These are phyloP conservation scores for Annona cherimola DNA, from an alignment of 164 flowering plant species.

Conservation along the genomic window DNA sequence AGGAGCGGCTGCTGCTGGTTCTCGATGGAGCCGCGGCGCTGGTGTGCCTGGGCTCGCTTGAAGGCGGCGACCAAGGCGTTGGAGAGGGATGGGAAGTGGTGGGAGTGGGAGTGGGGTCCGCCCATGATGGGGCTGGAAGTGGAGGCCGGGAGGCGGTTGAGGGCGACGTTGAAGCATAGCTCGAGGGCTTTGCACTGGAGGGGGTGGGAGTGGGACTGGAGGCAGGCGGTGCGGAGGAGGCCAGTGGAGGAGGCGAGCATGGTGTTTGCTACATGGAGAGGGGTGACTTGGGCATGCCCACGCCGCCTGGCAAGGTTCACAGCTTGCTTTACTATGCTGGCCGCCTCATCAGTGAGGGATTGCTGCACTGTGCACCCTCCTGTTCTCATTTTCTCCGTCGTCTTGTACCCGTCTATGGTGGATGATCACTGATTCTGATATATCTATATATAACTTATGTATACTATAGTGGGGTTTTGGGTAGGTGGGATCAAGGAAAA, in stretches of 20 bases:
- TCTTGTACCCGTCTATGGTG: background rate
- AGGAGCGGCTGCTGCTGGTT: conserved; percentile 81
- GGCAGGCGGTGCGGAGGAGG: conserved; percentile 74
- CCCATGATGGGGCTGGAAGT: conserved; percentile 51
- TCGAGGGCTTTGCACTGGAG: conserved; percentile 91
- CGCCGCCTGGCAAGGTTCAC: conserved; percentile 65
- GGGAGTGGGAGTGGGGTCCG: conserved; percentile 22
- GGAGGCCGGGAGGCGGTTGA: conserved; percentile 88
- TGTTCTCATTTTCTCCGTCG: conserved; percentile 58
- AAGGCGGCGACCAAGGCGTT: conserved; percentile 95
- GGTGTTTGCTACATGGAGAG: conserved; percentile 91
- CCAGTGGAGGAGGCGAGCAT: conserved; percentile 75
- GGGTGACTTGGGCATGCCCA: conserved; percentile 95
- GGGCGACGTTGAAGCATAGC: conserved; percentile 97
- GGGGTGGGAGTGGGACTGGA: conserved; percentile 87
- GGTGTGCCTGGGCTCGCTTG: conserved; percentile 97
- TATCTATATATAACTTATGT: no score
- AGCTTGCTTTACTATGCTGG: conserved; percentile 71
- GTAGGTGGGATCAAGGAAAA: conserved; percentile 8
- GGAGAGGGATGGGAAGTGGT: conserved; percentile 71
- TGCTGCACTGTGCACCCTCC: conserved; percentile 84
- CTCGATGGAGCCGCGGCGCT: conserved; percentile 86
- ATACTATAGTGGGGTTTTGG: background rate
- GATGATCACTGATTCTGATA: background rate
- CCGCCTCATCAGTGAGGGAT: conserved; percentile 76